Evolutionary conservation across 1,284 basidiomycete genomes (phyloP), one percentile per base, ranked within the genome.

Genomic region (Cutaneotrichosporon arboriforme): DNA sequence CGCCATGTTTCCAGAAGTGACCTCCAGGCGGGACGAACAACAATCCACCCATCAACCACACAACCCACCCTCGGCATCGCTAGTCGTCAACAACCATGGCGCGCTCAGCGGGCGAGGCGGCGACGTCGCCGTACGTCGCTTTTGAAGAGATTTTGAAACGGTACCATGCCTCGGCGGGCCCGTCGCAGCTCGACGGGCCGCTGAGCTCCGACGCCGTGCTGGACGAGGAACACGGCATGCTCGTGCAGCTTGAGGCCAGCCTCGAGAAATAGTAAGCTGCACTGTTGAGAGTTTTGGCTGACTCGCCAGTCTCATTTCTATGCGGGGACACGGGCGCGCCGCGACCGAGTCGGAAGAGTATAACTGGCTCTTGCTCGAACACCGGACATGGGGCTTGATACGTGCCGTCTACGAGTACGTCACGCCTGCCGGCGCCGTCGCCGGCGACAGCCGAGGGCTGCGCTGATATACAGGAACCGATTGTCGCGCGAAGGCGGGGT

Each of bases 321-420:
- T 31, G 26, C 26, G 26, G 7, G 26, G 7, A 10, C 26, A 31
- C 26, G 26, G 26, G 26, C 26, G 26, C 26, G 26, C 26, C 26
- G 26, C 26, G 26, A 31, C 26, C 5, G 26, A 31, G 7, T n/a
- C 46, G 13, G 68, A 69, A 9, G 66, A 69, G 54, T 55, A 58
- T 46, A 58, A 68, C 31, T 62, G 66, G 9, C 49, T 72, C 18
- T 47, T 69, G 41, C 51, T 64, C n/a, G 72, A 74, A 49, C 72
- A 74, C 53, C 58, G 72, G 21, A 70, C 72, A 38, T 74, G 72
- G 72, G 67, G 69, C 49, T 58, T 74, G 12, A 41, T 74, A 8
- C 53, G 70, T 23, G 55, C 70, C 1, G 60, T 74, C 1, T 69
- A 66, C 52, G 67, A 68, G 71, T 71, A 41, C 50, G 70, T 57